Evolutionary conservation across 805 yeast genomes (phyloP), one percentile per base, ranked within the genome.

Genomic region (Zygosaccharomyces pseudorouxii): DNA sequence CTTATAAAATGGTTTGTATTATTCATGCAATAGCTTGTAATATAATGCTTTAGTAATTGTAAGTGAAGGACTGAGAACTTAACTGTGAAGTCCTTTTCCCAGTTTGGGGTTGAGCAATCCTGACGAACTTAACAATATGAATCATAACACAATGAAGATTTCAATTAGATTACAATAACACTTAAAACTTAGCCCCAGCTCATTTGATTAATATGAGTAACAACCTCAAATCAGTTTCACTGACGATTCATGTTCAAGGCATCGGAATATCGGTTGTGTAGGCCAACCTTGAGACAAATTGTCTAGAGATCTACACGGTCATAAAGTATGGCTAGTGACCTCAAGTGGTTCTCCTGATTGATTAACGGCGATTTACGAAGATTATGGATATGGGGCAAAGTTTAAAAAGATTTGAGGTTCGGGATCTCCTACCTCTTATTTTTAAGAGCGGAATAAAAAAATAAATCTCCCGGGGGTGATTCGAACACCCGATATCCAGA

Each of bases 401-500:
- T n/a, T 9, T 12, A n/a, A 5, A 3, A n/a, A 12, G 18, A 25
- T 2, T 33, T 33, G 37, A 14, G 37, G 37, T n/a, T 30, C 16
- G 12, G 16, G 2, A 2, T 12, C 23, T 22, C 7, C 35, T 29
- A 5, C 11, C n/a, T 29, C 12, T 7, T 6, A 29, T 11, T 9
- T 29, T 14, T 29, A 27, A 27, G 10, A 27, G 29, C 10, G 10
- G 29, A n/a, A n/a, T n/a, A n/a, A n/a, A n/a, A n/a, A n/a, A n/a
- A n/a, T n/a, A n/a, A 46, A 42, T 64, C 70, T 64, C 69, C 60
- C 65, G 68, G 69, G 69, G 64, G 69, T 64, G 69, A 65, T 57
- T 65, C 69, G 69, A 65, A 65, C 69, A 64, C 69, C 64, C 69
- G 69, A 65, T 65, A 56, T 65, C 68, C 62, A 65, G 69, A 65